These are phyloP conservation scores for Maudiozyma serrabonitensis DNA, from an alignment of 805 yeast species.

Conservation along the genomic window DNA sequence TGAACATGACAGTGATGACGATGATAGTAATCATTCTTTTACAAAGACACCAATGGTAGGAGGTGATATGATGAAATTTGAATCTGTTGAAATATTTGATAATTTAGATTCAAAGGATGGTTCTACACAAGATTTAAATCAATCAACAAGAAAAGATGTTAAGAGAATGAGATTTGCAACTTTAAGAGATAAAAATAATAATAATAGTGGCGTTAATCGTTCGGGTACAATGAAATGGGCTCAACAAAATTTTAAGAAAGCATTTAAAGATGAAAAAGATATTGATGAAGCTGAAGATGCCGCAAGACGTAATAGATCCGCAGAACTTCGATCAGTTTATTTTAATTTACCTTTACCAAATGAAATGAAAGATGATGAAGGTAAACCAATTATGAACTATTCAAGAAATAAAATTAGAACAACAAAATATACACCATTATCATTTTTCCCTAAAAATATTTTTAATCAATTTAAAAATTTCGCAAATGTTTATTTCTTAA, in stretches of 20 bases:
- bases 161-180: slow-evolving; percentile 70
- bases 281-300: slow-evolving; percentile 18
- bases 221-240: slow-evolving; percentile 43
- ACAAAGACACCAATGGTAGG: slow-evolving; percentile 19
- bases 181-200: slow-evolving; percentile 61
- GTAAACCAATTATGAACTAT: slow-evolving; percentile 47
- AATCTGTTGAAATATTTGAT: slow-evolving; percentile 8
- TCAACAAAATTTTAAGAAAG: slow-evolving; percentile 28
- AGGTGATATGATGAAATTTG: slow-evolving; percentile 8
- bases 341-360: slow-evolving; percentile 55
- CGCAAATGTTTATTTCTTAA: slow-evolving; percentile 82
- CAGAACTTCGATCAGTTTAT: slow-evolving; percentile 41
- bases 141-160: not conserved
- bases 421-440: slow-evolving; percentile 86
- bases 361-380: slow-evolving; percentile 47
- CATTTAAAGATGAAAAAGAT: slow-evolving; percentile 17
- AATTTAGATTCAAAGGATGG: slow-evolving; percentile 1
- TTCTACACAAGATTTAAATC: slow-evolving; percentile 1
- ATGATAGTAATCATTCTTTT: slow-evolving; percentile 15
- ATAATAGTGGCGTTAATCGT: slow-evolving; percentile 45
- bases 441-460: slow-evolving; percentile 81
- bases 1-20: slow-evolving; percentile 8
- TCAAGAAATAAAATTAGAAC: slow-evolving; percentile 90
- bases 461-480: slow-evolving; percentile 73
- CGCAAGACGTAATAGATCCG: slow-evolving; percentile 30